Evolutionary conservation across 2,329 filamentous ascomycete genomes (phyloP), one percentile per base, ranked within the genome.

Genomic region (Fusarium verrucosum): DNA sequence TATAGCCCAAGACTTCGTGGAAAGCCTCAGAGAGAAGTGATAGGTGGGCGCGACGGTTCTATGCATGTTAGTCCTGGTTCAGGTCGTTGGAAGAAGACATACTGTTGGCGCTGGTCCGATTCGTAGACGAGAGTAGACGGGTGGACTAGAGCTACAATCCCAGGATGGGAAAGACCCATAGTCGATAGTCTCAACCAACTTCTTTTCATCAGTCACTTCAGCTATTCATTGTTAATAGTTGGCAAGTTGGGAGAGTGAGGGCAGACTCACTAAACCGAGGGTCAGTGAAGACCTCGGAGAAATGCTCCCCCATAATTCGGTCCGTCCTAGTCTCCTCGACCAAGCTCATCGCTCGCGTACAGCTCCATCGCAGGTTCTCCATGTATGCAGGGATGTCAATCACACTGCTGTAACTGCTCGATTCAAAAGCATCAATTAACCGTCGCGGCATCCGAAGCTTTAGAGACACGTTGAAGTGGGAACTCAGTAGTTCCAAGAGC

Each of bases 51-150:
- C 85, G 81, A 3, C 74, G 73, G 58, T 81, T 81, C 84, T 87
- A 58, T 4, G 19, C 4, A 2, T 9, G 45, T 73, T 54, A 74
- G 68, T 23, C 14, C 14, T 22, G 16, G 14, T 44, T 25, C 3
- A 28, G 30, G 6, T 5, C 13, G 1, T 16, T 10, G 16, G 9
- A 4, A 13, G 8, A 28, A 8, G 14, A 73, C 80, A 45, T 75
- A 87, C 84, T 13, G 83, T 83, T 35, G 81, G 79, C 2, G 76
- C 74, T 4, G 85, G 84, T 0, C 85, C 85, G 20, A 85, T 70
- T n/a, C 79, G 74, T 7, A 87, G 72, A 3, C 79, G 73, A 13
- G 81, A 72, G 37, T 83, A 77, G 3, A 85, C 73, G 0, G 81
- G 75, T 1, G 73, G 64, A 1, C 72, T 72, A 17, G 74, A 68